Percentiles rank a stretch among this genome's conserved stretches.
phyloP scores from a whole-genome alignment of 2,329 filamentous ascomycete genomes.

The Didymella pinodella region DNA sequence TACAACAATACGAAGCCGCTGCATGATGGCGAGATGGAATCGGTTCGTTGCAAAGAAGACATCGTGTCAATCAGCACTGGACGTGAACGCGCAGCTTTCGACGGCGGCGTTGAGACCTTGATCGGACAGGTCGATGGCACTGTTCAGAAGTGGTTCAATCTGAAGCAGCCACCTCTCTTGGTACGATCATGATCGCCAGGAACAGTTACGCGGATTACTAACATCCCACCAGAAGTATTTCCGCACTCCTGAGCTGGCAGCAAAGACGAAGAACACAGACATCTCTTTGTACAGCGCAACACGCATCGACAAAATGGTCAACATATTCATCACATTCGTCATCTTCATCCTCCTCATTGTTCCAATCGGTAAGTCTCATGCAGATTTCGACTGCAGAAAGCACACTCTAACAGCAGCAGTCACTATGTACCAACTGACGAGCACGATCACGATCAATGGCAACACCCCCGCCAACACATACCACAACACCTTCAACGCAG shows the following conservation, averaged over 20 bases:
- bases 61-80: slow-evolving; percentile 51
- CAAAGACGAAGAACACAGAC: slow-evolving; percentile 46
- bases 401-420: slow-evolving; percentile 21
- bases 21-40: slow-evolving; percentile 46
- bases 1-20: slow-evolving; percentile 49
- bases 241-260: slow-evolving; percentile 50
- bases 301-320: slow-evolving; percentile 52
- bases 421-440: slow-evolving; percentile 51
- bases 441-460: slow-evolving; percentile 21
- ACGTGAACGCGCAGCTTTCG: slow-evolving; percentile 53
- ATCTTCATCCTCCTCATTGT: slow-evolving; percentile 54
- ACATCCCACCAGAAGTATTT: slow-evolving; percentile 43
- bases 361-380: slow-evolving; percentile 38
- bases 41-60: slow-evolving; percentile 53
- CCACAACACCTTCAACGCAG: slow-evolving; percentile 49
- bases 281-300: slow-evolving; percentile 50
- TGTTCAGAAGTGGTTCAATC: slow-evolving; percentile 34
- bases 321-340: slow-evolving; percentile 53
- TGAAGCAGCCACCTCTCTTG: slow-evolving; percentile 35
- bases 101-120: slow-evolving; percentile 50
- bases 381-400: too few relatives aligned
- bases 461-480: slow-evolving; percentile 21
- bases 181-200: slow-evolving; percentile 18
- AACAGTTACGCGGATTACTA: background rate
- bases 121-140: slow-evolving; percentile 38